These are phyloP conservation scores for Clohesyomyces aquaticus DNA, from an alignment of 495 filamentous ascomycete species.

Conservation along the genomic window DNA sequence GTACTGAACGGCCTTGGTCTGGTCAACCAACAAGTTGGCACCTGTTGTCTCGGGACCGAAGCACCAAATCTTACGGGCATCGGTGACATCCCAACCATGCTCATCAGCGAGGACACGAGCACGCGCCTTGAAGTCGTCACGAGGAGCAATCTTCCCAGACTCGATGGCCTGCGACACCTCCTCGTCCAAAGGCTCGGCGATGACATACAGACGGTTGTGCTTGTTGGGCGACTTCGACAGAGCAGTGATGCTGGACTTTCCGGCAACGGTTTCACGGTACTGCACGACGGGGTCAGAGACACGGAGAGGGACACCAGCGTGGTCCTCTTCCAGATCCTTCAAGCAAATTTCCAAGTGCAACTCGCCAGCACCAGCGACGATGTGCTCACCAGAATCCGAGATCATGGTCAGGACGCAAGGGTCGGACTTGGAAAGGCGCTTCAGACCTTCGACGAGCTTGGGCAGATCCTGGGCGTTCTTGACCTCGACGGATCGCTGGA, in stretches of 20 bases:
- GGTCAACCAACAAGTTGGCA: constrained; percentile 97
- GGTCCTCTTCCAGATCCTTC: constrained; percentile 99
- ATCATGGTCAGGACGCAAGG: constrained; percentile 93
- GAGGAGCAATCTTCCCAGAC: constrained; percentile 84
- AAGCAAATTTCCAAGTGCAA: constrained; percentile 99
- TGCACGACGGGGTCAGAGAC: constrained; percentile 96
- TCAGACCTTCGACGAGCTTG: constrained; percentile 99
- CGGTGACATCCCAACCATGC: constrained; percentile 98
- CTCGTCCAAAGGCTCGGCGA: constrained; percentile 85
- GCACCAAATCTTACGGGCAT: constrained; percentile 99
- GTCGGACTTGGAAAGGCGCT: constrained; percentile 99
- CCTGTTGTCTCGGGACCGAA: constrained; percentile 98
- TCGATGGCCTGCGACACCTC: constrained; percentile 91
- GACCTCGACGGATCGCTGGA: constrained; percentile 97
- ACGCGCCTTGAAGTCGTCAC: constrained; percentile 99
- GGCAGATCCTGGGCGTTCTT: constrained; percentile 99
- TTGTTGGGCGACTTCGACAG: constrained; percentile 99
- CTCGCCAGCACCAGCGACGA: constrained; percentile 99
- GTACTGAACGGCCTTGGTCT: constrained; percentile 99
- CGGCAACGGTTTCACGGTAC: constrained; percentile 94
- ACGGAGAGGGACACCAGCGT: constrained; percentile 95
- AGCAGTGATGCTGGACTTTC: constrained; percentile 85
- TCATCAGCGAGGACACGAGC: constrained; percentile 97
- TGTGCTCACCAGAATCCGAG: constrained; percentile 91
- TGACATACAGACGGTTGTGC: constrained; percentile 99